phyloP scores from a whole-genome alignment of 192 early-diverging fungal species.

The Backusella parvicylindrica region DNA sequence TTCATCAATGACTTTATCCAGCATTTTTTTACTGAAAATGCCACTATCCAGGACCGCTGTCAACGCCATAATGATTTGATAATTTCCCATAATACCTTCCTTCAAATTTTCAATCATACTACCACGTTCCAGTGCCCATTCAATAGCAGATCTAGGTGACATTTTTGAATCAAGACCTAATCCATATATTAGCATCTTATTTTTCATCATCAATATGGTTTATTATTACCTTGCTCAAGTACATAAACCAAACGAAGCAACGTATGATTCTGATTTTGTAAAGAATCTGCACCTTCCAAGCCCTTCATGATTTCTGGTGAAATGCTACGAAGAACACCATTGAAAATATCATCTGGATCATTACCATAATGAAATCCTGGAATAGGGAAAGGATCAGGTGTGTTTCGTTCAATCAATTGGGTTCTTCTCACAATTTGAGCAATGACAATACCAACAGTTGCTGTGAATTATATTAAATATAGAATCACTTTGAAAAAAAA shows the following conservation, averaged over 20 bases:
- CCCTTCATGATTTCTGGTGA: conserved; percentile 24
- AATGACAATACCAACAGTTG: conserved; percentile 59
- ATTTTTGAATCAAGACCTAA: conserved; percentile 38
- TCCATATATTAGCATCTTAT: background rate
- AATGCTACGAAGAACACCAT: background rate
- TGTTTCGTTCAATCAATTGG: conserved; percentile 37
- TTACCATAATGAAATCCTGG: conserved; percentile 17
- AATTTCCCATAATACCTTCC: conserved; percentile 55
- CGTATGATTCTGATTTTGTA: conserved; percentile 39
- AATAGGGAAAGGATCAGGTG: conserved; percentile 39
- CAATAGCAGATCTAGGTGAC: conserved; percentile 45
- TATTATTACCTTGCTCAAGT: conserved; percentile 39
- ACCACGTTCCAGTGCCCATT: conserved; percentile 53
- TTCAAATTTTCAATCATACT: conserved; percentile 51
- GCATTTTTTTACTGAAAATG: conserved; percentile 37
- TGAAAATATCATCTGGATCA: background rate
- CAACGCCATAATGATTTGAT: conserved; percentile 42
- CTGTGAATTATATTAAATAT: no score
- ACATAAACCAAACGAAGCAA: conserved; percentile 54
- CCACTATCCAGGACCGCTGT: conserved; percentile 46
- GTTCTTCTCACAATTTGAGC: conserved; percentile 55
- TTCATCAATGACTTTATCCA: conserved; percentile 52
- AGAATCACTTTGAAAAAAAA: background rate
- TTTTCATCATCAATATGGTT: background rate
- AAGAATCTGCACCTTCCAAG: conserved; percentile 27